These are phyloP conservation scores for Geoglossum glabrum DNA, from an alignment of 495 filamentous ascomycete species.

Conservation along the genomic window DNA sequence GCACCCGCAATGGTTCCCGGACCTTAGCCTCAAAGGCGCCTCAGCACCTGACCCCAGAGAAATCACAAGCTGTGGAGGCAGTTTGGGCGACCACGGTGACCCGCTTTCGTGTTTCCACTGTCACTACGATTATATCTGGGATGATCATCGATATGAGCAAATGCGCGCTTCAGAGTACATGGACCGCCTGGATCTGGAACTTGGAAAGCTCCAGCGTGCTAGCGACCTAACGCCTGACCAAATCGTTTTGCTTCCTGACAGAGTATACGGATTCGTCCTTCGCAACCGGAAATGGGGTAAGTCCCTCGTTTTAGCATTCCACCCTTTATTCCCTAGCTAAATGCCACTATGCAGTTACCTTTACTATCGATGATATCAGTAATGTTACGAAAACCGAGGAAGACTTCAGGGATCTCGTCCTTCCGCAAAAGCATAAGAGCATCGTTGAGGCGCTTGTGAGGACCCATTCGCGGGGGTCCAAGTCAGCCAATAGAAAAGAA, in stretches of 20 bases:
- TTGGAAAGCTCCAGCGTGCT: not conserved
- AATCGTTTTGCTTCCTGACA: constrained; percentile 21
- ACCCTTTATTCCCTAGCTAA: too few species aligned
- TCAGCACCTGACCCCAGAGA: constrained; percentile 4
- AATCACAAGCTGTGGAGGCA: constrained; percentile 7
- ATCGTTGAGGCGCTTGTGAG: constrained; percentile 9
- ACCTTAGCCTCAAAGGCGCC: constrained; percentile 4
- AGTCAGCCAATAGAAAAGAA: not conserved
- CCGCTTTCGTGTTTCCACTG: not conserved
- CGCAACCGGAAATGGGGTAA: constrained; percentile 23
- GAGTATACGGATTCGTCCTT: constrained; percentile 24
- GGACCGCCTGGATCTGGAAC: not conserved
- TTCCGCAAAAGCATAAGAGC: constrained; percentile 5
- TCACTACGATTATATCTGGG: not conserved
- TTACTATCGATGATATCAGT: not conserved
- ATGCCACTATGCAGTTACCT: not conserved
- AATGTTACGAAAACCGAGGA: not conserved
- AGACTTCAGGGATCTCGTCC: constrained; percentile 3
- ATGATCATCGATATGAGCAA: not conserved
- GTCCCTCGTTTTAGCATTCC: too few species aligned
- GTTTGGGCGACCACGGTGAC: not conserved
- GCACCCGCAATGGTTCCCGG: constrained; percentile 5
- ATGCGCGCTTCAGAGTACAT: not conserved
- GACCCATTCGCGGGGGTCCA: constrained; percentile 3
- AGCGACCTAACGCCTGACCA: constrained; percentile 16